Evolutionary conservation across 371 early-diverging fungal genomes (phyloP), one percentile per base, ranked within the genome.

Genomic region (Dichotomocladium elegans): DNA sequence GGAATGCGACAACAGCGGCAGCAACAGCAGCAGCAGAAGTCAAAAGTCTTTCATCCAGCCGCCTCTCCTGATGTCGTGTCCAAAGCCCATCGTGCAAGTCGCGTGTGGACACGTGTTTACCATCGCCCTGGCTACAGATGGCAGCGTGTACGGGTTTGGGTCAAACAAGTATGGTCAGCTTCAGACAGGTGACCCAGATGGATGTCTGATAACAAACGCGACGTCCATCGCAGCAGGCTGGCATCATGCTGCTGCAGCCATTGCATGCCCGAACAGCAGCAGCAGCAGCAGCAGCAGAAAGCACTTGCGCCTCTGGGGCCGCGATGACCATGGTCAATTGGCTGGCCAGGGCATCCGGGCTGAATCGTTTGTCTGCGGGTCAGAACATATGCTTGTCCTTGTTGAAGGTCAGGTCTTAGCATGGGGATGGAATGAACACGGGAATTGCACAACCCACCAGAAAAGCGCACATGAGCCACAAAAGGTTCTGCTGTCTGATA

Each of bases 341-440:
- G 31, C 27, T 17, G 74, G 70, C 0, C 33, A 52, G 24, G n/a
- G 47, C 5, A 47, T 56, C 1, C 47, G 46, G 8, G 64, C 77
- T 4, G 29, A 55, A 4, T 65, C 72, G 5, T 61, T 87, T 35
- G 76, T 66, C 2, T 88, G 91, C 71, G 94, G 92, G 30, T 88
- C 93, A 4, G 92, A 93, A 60, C 92, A 92, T 54, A 72, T 74
- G 4, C 47, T 93, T 2, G 87, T 80, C 0, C 50, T 86, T 25
- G 55, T 72, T 0, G 48, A 55, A 0, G 59, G 63, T 6, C 74
- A 78, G 0, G 80, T 79, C 15, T 57, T 70, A 33, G 68, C 82
- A 17, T 95, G 94, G 94, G 95, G 95, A 3, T 95, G 95, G 95
- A 93, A 95, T 59, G 95, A 95, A 58, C 95, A 95, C 67, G 94